Evolutionary conservation across 345 rosid species (phyloP).

Genomic region (Murraya koenigii): DNA sequence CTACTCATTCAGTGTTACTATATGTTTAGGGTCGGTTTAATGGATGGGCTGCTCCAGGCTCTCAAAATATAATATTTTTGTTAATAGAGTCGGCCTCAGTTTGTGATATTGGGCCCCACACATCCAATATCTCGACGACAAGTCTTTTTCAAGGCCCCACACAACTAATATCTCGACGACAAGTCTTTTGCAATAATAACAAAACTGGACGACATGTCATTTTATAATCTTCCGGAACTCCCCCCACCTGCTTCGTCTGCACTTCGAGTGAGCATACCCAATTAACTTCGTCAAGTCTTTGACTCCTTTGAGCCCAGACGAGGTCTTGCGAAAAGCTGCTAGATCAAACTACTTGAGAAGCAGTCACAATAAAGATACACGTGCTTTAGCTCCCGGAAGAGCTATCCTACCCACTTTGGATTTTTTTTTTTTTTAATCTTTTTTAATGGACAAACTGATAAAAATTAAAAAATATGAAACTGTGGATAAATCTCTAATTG

Average conservation of each 20-base stretch:
- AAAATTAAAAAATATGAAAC: neutral
- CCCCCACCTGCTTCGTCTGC: too few relatives aligned
- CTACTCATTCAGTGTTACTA: too few relatives aligned
- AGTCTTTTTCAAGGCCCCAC: neutral
- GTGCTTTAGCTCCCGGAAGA: too few relatives aligned
- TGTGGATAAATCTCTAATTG: neutral
- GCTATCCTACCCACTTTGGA: too few relatives aligned
- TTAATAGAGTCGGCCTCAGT: neutral
- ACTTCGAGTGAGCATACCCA: too few relatives aligned
- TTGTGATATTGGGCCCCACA: neutral
- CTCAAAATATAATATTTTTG: neutral
- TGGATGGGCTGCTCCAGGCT: neutral
- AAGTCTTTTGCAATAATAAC: neutral
- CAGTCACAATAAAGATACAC: too few relatives aligned
- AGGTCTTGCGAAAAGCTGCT: too few relatives aligned
- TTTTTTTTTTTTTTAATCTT: too few relatives aligned
- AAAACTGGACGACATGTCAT: neutral
- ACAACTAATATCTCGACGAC: neutral
- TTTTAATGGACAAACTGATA: too few relatives aligned
- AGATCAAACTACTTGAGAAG: too few relatives aligned
- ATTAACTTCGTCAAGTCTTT: too few relatives aligned
- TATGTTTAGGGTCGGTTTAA: neutral
- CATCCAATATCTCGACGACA: neutral
- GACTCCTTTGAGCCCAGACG: too few relatives aligned
- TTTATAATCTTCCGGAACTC: neutral